Evolutionary conservation across 2,329 filamentous ascomycete genomes (phyloP), one percentile per base, ranked within the genome.

Genomic region (Tolypocladium amazonense): DNA sequence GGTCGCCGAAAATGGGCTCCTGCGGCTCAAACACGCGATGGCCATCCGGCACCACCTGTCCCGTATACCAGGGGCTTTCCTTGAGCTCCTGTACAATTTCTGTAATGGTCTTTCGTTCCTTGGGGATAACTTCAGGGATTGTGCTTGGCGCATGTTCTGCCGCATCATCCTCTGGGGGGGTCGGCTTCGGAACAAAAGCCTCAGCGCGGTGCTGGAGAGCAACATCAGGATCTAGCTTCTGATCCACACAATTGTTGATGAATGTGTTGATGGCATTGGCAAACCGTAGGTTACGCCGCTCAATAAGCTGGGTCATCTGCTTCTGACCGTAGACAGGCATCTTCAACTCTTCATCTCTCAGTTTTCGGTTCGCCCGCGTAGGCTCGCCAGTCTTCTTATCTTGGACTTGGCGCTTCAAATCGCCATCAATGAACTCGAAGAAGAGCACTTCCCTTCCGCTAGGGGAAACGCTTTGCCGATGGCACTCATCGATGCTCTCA

Each of bases 271-370:
- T 81, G 0, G 92, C 90, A 60, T 85, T 87, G 0, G 79, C 79
- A 68, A 97, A 97, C 69, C 92, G 94, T 58, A 78, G 77, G 68
- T 97, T 97, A 56, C 94, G 81, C 75, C 93, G 94, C 73, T 93
- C 91, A 66, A 99, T 97, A 65, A 97, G 72, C 58, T 81, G 83
- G 70, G 89, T 86, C 88, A 97, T 91, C 74, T 96, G 91, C 72
- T 92, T 92, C 73, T 96, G 92, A 63, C 90, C 91, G 75, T 86
- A 97, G 11, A 96, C 89, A 0, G 93, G 94, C 86, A 97, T 91
- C 73, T 89, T 95, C 65, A 97, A 70, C 62, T 90, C 85, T 68
- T 96, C 92, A 25, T 92, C 83, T 61, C 85, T 81, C 63, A 92
- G 77, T 67, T 84, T 89, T 60, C 85, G 81, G 15, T 80, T 85